Percentiles rank a stretch among this genome's conserved stretches.
Evolutionary conservation across 495 filamentous ascomycete species (phyloP).

Genomic region (Xylaria nigripes): DNA sequence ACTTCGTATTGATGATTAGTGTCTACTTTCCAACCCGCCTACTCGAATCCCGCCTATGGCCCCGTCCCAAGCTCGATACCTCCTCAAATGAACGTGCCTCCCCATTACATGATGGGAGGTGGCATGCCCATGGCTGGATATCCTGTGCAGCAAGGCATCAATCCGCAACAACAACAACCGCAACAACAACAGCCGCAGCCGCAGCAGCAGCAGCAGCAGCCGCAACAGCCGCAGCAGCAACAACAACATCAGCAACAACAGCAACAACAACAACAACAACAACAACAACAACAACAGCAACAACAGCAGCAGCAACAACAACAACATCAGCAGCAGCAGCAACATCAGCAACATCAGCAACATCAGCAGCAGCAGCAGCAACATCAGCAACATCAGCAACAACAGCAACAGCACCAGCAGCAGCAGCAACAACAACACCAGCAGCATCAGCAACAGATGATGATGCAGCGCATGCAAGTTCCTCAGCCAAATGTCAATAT

Average conservation of each 20-base stretch:
- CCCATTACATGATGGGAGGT: slow-evolving; percentile 41
- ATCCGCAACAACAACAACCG: slow-evolving; percentile 32
- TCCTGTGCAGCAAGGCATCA: slow-evolving; percentile 30
- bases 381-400: slow-evolving; percentile 32
- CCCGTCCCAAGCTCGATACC: slow-evolving; percentile 35
- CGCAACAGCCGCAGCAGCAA: slow-evolving; percentile 31
- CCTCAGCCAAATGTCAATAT: slow-evolving; percentile 32
- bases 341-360: slow-evolving; percentile 29
- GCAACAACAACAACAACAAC: slow-evolving; percentile 34
- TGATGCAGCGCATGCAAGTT: slow-evolving; percentile 41
- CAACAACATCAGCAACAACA: slow-evolving; percentile 34
- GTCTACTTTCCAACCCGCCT: slow-evolving; percentile 44
- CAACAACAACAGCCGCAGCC: slow-evolving; percentile 35
- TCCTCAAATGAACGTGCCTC: slow-evolving; percentile 38
- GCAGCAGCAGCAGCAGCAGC: slow-evolving; percentile 30
- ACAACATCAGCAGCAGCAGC: slow-evolving; percentile 34
- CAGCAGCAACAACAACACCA: slow-evolving; percentile 36
- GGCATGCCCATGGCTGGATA: slow-evolving; percentile 34
- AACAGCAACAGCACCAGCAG: slow-evolving; percentile 31
- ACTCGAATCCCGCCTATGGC: slow-evolving; percentile 43
- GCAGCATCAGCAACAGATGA: slow-evolving; percentile 30
- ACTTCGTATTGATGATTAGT: slow-evolving; percentile 28
- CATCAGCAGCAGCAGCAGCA: slow-evolving; percentile 35
- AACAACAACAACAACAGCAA: slow-evolving; percentile 34
- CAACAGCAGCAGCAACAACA: slow-evolving; percentile 36